phyloP scores from a whole-genome alignment of 2,329 filamentous ascomycete species.

The Verticillium nubilum region DNA sequence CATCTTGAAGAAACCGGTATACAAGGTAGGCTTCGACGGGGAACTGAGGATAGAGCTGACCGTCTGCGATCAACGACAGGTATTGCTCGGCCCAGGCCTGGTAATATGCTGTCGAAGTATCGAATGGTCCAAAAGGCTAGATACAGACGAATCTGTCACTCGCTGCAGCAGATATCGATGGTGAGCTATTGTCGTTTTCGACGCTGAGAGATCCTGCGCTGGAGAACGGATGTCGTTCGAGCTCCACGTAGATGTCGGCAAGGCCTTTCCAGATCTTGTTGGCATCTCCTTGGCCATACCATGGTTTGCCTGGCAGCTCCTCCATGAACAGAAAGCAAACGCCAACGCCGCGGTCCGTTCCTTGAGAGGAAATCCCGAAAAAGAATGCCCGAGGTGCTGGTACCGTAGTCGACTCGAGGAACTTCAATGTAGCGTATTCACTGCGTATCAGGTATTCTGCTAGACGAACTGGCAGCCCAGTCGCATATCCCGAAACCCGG shows the following conservation, averaged over 20 bases:
- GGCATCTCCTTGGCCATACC: conserved; percentile 10
- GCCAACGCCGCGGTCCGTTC: conserved; percentile 15
- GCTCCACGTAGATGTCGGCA: conserved; percentile 20
- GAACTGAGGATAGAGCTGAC: conserved; percentile 23
- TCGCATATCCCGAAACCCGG: conserved; percentile 13
- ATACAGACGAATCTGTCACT: conserved; percentile 22
- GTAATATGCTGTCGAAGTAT: conserved; percentile 13
- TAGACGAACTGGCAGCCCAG: conserved; percentile 13
- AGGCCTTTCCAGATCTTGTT: conserved; percentile 18
- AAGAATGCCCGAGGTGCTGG: conserved; percentile 18
- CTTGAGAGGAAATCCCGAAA: conserved; percentile 15
- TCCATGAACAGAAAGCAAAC: conserved; percentile 20
- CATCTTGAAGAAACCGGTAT: conserved; percentile 30
- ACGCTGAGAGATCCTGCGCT: conserved; percentile 17
- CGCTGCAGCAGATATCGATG: conserved; percentile 16
- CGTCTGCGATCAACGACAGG: conserved; percentile 21
- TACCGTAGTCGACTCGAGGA: conserved; percentile 18
- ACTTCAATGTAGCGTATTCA: conserved; percentile 25
- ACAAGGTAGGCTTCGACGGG: conserved; percentile 25
- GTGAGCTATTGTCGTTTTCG: conserved; percentile 3
- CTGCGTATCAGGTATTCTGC: conserved; percentile 20
- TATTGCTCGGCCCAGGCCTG: conserved; percentile 17
- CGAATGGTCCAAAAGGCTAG: conserved; percentile 11
- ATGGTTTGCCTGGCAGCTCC: conserved; percentile 19
- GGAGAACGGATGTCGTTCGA: conserved; percentile 17